Percentiles rank a stretch among this genome's conserved stretches.
phyloP scores from a whole-genome alignment of 129 eudicot genomes.

The Artemisia tridentata region DNA sequence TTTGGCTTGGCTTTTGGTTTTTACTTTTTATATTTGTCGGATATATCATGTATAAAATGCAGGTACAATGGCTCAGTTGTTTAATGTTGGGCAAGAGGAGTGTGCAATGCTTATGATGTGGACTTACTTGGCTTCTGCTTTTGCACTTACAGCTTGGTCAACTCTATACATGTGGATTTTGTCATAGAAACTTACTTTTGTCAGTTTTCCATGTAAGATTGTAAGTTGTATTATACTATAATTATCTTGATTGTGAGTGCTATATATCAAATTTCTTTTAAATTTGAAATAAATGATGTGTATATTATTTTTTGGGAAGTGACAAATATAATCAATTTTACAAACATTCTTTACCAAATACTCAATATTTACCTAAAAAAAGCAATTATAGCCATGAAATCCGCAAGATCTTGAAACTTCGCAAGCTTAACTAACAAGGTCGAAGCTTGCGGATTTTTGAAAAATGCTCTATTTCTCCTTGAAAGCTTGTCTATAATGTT shows the following conservation, averaged over 20 bases:
- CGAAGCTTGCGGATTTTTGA: too few relatives aligned
- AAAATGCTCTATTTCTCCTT: too few relatives aligned
- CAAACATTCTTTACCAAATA: too few relatives aligned
- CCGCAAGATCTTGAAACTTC: too few relatives aligned
- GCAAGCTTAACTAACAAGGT: not conserved
- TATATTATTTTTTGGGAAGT: too few relatives aligned
- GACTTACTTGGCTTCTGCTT: conserved; percentile 75
- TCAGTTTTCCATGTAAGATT: too few relatives aligned
- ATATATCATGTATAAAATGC: conserved; percentile 19
- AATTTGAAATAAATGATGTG: too few relatives aligned
- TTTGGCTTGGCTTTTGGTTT: not conserved
- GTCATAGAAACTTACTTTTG: conserved; percentile 21
- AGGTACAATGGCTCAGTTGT: conserved; percentile 88
- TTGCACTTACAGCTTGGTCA: conserved; percentile 82
- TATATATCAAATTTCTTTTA: not conserved
- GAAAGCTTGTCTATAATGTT: too few relatives aligned
- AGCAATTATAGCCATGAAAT: too few relatives aligned
- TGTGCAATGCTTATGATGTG: conserved; percentile 80
- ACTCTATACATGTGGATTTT: conserved; percentile 80
- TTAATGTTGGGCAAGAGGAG: conserved; percentile 81
- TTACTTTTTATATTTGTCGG: not conserved
- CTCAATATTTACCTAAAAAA: too few relatives aligned
- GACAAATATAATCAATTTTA: too few relatives aligned
- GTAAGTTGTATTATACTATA: too few relatives aligned
- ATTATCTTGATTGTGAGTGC: not conserved